These are phyloP conservation scores for Aspergillus sp. DNA, from an alignment of 2,329 filamentous ascomycete genomes.

Conservation along the genomic window DNA sequence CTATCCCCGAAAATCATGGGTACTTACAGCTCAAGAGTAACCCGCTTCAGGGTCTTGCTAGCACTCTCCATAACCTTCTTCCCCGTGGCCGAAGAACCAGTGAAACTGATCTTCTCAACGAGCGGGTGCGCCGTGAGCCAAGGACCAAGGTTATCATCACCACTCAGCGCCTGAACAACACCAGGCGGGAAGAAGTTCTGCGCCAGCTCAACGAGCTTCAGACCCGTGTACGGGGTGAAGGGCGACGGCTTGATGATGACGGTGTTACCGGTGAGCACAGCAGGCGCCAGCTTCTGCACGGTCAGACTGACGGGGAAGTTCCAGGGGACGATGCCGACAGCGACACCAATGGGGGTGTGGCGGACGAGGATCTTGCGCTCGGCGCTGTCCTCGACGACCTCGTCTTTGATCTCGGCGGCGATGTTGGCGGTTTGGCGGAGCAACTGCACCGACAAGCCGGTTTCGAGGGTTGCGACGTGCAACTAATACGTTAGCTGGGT, in stretches of 20 bases:
- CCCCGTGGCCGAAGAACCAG: conserved; percentile 54
- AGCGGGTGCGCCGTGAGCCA: conserved; percentile 53
- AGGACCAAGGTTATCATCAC: conserved; percentile 55
- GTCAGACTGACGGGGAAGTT: conserved; percentile 50
- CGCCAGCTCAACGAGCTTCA: conserved; percentile 55
- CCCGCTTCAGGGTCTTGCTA: conserved; percentile 53
- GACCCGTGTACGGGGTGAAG: conserved; percentile 53
- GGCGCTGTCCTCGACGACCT: conserved; percentile 50
- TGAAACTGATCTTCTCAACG: conserved; percentile 60
- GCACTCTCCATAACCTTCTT: conserved; percentile 52
- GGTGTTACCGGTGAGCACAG: conserved; percentile 53
- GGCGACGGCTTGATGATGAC: conserved; percentile 57
- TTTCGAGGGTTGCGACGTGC: conserved; percentile 26
- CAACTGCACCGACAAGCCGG: conserved; percentile 22
- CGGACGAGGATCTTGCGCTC: conserved; percentile 33
- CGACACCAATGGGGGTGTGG: conserved; percentile 41
- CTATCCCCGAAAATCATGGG: background rate
- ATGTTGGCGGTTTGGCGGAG: conserved; percentile 16
- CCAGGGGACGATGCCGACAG: conserved; percentile 61
- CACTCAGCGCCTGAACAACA: conserved; percentile 56
- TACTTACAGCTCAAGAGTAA: conserved; percentile 48
- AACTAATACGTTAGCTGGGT: conserved; percentile 6
- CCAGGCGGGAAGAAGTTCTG: conserved; percentile 54
- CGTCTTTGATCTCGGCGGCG: conserved; percentile 28
- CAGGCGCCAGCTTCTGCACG: conserved; percentile 51